Base-by-base conservation (phyloP, 768 basidiomycete genomes). In the Lactarius evosmus region DNA sequence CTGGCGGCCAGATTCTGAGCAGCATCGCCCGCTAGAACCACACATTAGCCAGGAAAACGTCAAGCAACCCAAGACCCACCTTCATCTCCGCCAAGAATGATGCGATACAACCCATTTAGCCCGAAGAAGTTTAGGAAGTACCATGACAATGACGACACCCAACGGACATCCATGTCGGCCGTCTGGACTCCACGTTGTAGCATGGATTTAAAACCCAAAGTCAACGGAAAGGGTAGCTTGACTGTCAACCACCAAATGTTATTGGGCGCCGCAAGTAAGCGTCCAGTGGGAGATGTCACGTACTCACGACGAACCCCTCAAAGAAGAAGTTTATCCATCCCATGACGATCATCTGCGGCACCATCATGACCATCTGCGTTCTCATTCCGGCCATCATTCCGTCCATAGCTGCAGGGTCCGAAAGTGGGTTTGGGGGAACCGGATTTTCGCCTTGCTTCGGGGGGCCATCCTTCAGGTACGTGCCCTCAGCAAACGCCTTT, bases 281-380 rank as follows among this genome's bases (percentile, higher is more conserved):
- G 27, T 52, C 32, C 33, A 50, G 52, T 44, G 4, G 51, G 49
- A 49, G 30, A 49, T 22, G 22, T 27, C 22, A 65, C 95, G 75
- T 74, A 98, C 96, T 98, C 62, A 98, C 82, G 63, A 99, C 91
- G 74, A 98, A 98, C 32, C 97, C 97, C 71, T 96, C 91, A 79
- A 98, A 99, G 85, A 99, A 99, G 75, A 95, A 94, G 75, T 95
- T 98, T 77, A 99, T 98, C 92, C 96, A 98, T 57, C 95, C 95
- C 96, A 98, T 98, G 69, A 98, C 93, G 65, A 97, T 82, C 90
- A 98, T 98, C 76, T 98, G 91, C 19, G 91, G 93, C 16, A 96
- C 90, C 91, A 98, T 98, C 91, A 97, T 95, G 55, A 98, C 94
- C 83, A 93, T 93, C 76, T 99, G 97, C 22, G 96, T 98, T 81